These are phyloP conservation scores for Aureoboletus auriporus DNA, from an alignment of 768 basidiomycete genomes.

Conservation along the genomic window DNA sequence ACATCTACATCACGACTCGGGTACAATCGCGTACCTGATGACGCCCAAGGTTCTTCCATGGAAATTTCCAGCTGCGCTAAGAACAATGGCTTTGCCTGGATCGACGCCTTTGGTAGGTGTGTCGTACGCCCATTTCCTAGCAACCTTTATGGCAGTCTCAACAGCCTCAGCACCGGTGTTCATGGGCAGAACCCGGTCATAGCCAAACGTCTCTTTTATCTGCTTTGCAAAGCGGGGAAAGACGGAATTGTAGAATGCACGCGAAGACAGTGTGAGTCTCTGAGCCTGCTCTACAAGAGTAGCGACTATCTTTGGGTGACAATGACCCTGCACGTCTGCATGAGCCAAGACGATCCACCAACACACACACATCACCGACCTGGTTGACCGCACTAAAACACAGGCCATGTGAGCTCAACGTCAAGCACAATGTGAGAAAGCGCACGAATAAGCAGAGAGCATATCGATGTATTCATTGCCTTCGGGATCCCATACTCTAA, in stretches of 20 bases:
- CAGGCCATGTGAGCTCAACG: slow-evolving; percentile 4
- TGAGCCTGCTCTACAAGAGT: slow-evolving; percentile 82
- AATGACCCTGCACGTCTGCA: slow-evolving; percentile 61
- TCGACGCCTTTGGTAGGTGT: slow-evolving; percentile 53
- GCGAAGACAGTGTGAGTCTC: slow-evolving; percentile 87
- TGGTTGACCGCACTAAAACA: slow-evolving; percentile 77
- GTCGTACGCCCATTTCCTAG: slow-evolving; percentile 98
- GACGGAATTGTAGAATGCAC: slow-evolving; percentile 93
- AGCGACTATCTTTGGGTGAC: slow-evolving; percentile 82
- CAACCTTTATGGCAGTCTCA: slow-evolving; percentile 93
- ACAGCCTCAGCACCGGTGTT: slow-evolving; percentile 99
- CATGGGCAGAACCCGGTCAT: slow-evolving; percentile 97
- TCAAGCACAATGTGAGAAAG: slow-evolving; percentile 10
- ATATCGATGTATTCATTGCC: slow-evolving; percentile 97
- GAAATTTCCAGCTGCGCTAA: slow-evolving; percentile 89
- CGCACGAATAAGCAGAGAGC: slow-evolving; percentile 92
- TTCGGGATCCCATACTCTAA: slow-evolving; percentile 89
- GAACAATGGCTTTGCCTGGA: slow-evolving; percentile 72
- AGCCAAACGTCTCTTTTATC: slow-evolving; percentile 80
- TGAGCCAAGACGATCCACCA: slow-evolving; percentile 11
- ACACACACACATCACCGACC: slow-evolving; percentile 36
- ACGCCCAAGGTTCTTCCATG: slow-evolving; percentile 91
- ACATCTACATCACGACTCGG: background rate
- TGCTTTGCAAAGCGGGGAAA: slow-evolving; percentile 89
- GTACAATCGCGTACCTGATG: slow-evolving; percentile 52